Base-by-base conservation (phyloP, 495 filamentous ascomycete genomes). In the Rostrohypoxylon terebratum region DNA sequence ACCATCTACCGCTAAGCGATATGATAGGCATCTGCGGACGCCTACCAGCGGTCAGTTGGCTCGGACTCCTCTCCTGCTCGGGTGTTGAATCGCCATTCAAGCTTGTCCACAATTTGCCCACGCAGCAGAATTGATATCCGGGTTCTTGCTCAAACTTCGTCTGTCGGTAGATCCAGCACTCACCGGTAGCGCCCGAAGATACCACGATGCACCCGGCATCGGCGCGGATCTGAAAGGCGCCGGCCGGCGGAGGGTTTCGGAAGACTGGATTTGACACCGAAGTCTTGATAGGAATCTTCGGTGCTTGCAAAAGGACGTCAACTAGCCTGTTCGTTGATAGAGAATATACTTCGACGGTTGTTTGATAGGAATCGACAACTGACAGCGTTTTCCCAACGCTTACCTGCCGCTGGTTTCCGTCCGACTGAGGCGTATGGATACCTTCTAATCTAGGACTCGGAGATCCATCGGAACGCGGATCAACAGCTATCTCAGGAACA, bases 21-120 rank as follows among this genome's bases (percentile, higher is more conserved):
- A 97, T 77, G 10, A 98, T 89, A 0, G 94, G 91, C 31, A 77
- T 82, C 64, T 90, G 86, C 0, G 81, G 77, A 47, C 81, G 78
- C 14, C 81, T 80, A 34, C 78, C 80, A 65, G 73, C 78, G 73
- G 72, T 81, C 71, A 70, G 58, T 33, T 73, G 78, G 40, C 62
- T 75, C 60, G 77, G 80, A 63, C 78, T 79, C 51, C 75, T 75
- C 57, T 83, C 81, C n/a, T 75, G 50, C 16, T 89, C 88, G 63
- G 81, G 83, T 16, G 82, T 68, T 20, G 74, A 73, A 73, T 81
- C 86, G 78, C 72, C 86, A 81, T 94, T 91, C 20, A 95, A 83
- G 20, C 87, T 89, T 1, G 94, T 97, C 94, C 94, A 97, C 6
- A 93, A 82, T 78, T 97, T 97, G 5, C 91, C 94, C 36, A 94